Evolutionary conservation across 2,329 filamentous ascomycete genomes (phyloP), one percentile per base, ranked within the genome.

Genomic region (Annulohypoxylon truncatum): DNA sequence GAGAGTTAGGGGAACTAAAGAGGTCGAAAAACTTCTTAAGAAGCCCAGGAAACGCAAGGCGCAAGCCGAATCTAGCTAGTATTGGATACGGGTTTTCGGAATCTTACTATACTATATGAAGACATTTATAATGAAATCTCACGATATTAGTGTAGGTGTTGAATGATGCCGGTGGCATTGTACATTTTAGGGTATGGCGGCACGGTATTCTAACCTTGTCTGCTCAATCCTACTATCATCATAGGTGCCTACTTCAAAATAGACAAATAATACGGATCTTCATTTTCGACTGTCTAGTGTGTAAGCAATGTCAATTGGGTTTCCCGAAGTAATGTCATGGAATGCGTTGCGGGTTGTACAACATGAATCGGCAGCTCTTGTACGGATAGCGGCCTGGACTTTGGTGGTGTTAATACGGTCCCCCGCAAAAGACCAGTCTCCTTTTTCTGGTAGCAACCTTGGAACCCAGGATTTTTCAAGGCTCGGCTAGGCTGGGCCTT

Each of bases 11-110:
- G 94, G 91, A 0, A 79, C 84, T 58, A 90, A 91, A 61, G 90
- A 94, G 69, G 81, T 94, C 0, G 85, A 89, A 40, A 88, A 88
- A 70, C 73, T 97, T 24, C 83, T 93, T 71, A 92, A 88, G 76
- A 81, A 80, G 71, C 81, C 77, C 61, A 75, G 77, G 35, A 77
- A 70, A 42, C 72, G 74, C 28, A 78, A 74, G 68, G 58, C 55
- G 18, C 55, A 20, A 50, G 56, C 58, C 42, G 54, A 73, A 28
- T 46, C 62, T 20, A 42, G 9, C 15, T 42, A 42, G 8, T 42
- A 42, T 42, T 9, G 52, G 52, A 52, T 63, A 44, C 58, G 48
- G 69, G 2, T 22, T 12, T 33, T 22, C 22, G 15, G 2, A 29
- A 7, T 35, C 7, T 38, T 5, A 26, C 4, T 38, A 18, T 7